These are phyloP conservation scores for Lactarius sanguifluus DNA, from an alignment of 768 basidiomycete genomes.

Conservation along the genomic window DNA sequence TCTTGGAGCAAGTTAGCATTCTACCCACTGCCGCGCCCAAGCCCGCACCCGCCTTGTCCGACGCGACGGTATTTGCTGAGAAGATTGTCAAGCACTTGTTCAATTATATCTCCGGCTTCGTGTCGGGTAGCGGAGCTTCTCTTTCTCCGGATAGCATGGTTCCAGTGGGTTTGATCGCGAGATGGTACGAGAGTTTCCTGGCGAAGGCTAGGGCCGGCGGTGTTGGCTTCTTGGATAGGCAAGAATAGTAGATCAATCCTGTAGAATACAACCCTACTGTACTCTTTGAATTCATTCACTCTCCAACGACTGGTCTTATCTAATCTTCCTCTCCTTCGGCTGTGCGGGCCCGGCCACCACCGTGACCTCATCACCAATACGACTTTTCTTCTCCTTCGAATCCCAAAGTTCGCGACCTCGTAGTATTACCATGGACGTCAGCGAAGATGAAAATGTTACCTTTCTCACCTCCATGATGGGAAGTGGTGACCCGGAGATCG, in stretches of 20 bases:
- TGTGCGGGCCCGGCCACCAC: not conserved
- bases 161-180: conserved; percentile 61
- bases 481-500: conserved; percentile 46
- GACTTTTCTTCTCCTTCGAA: conserved; percentile 3
- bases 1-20: conserved; percentile 55
- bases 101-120: conserved; percentile 73
- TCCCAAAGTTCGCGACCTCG: not conserved
- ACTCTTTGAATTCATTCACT: not conserved
- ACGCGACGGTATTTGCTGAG: conserved; percentile 62
- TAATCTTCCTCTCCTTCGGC: conserved; percentile 2
- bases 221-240: conserved; percentile 57
- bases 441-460: conserved; percentile 38
- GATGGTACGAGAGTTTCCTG: conserved; percentile 71
- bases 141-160: conserved; percentile 53
- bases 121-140: conserved; percentile 37
- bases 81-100: conserved; percentile 71
- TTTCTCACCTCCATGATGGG: conserved; percentile 43
- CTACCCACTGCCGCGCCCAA: conserved; percentile 40
- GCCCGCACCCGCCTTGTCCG: conserved; percentile 36
- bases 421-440: conserved; percentile 11
- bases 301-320: conserved; percentile 12
- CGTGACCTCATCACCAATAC: not conserved
- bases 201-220: conserved; percentile 60
- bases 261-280: not conserved
- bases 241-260: conserved; percentile 25